These are phyloP conservation scores for Naganishia albida DNA, from an alignment of 1,284 basidiomycete genomes.

Conservation along the genomic window DNA sequence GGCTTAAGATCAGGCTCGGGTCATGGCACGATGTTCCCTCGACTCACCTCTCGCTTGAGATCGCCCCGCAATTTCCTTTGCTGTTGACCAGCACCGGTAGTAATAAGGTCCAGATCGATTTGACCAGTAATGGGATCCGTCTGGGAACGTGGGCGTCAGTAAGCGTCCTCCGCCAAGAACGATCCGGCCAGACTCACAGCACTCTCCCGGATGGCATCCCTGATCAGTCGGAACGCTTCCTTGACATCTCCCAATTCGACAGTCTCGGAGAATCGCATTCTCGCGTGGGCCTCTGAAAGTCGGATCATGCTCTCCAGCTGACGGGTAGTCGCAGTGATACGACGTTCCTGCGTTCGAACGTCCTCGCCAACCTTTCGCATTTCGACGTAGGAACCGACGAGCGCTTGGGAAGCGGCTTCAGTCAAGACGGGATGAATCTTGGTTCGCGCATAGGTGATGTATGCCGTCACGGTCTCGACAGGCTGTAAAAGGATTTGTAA, in stretches of 20 bases:
- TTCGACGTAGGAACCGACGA: constrained; percentile 86
- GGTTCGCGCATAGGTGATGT: constrained; percentile 91
- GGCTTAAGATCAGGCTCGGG: too few species aligned
- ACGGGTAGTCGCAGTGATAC: constrained; percentile 96
- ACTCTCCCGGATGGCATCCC: constrained; percentile 88
- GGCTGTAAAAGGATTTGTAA: constrained; percentile 60
- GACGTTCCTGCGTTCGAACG: constrained; percentile 79
- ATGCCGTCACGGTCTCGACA: constrained; percentile 83
- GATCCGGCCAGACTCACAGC: constrained; percentile 56
- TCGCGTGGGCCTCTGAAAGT: constrained; percentile 92
- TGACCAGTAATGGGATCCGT: constrained; percentile 91
- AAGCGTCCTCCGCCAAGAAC: background rate
- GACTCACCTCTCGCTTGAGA: constrained; percentile 70
- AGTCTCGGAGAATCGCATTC: constrained; percentile 84
- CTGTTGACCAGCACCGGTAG: constrained; percentile 84
- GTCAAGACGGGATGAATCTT: constrained; percentile 86
- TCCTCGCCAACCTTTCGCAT: constrained; percentile 91
- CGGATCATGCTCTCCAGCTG: constrained; percentile 98
- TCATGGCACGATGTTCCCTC: too few species aligned
- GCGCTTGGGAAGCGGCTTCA: constrained; percentile 78
- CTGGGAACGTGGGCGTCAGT: constrained; percentile 31
- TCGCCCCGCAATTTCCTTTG: constrained; percentile 80
- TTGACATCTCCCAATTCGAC: constrained; percentile 86
- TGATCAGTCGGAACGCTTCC: constrained; percentile 90
- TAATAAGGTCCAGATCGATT: constrained; percentile 91